Evolutionary conservation across 495 filamentous ascomycete genomes (phyloP), one percentile per base, ranked within the genome.

Genomic region (Penicillium dipodomyicola): DNA sequence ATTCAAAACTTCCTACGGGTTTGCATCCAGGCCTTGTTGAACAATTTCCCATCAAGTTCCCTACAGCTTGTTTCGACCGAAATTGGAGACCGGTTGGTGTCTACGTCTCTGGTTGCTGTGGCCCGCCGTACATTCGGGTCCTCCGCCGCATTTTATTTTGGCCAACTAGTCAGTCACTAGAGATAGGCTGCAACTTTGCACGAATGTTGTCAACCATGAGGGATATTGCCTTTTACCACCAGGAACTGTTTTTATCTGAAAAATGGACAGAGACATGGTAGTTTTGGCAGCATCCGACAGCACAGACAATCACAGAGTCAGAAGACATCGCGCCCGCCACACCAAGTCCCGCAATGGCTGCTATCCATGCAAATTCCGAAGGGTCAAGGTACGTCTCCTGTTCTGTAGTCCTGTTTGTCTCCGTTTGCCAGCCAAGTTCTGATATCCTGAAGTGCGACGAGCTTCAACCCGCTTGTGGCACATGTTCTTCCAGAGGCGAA

Each of bases 391-490:
- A 42, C 17, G 29, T 7, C 9, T 27, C 20, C 12, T 14, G 20
- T 23, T 15, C 25, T 8, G 2, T 51, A n/a, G 32, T 39, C 32
- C 8, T 20, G 12, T n/a, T 37, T 3, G 33, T 35, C 14, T n/a
- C 19, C n/a, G 19, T 20, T 39, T 14, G 23, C 19, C 35, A 7
- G 4, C 20, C 25, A 17, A 14, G 45, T 48, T 32, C 60, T 53
- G 17, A 57, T 49, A 4, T 22, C 15, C 4, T 14, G 10, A 48
- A 62, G 60, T 62, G 60, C 40, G 60, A 62, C 46, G 60, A 62
- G 27, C 40, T 51, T 20, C 49, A 42, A 37, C 60, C 60, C 12
- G 42, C 37, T 3, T 62, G 60, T 33, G 51, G 56, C 30, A 35
- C 60, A 32, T 62, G 60, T 27, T 40, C 22, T 39, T 30, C 42